Base-by-base conservation (phyloP, 768 basidiomycete species). In the Cystofilobasidium capitatum region DNA sequence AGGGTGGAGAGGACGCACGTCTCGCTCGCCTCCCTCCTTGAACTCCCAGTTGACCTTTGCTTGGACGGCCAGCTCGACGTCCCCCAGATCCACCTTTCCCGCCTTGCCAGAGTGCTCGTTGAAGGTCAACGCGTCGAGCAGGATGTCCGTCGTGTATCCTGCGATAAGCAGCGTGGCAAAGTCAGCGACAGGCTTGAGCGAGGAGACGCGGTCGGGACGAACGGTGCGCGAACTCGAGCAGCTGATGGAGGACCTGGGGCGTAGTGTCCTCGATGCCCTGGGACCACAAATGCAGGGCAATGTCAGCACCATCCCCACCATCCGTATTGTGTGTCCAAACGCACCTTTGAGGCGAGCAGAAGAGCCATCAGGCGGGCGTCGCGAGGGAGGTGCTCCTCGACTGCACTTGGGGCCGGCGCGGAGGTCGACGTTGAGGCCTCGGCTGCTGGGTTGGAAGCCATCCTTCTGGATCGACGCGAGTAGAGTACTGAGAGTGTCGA, bases 171-270 rank as follows among this genome's bases (percentile, higher is more conserved):
- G 39, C 20, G n/a, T 33, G 20, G 61, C n/a, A 24, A 31, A 42
- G 6, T 16, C 12, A 20, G n/a, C 16, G 35, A 31, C 29, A 20
- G 36, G 24, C 29, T 37, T 47, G 10, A 40, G 8, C 20, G 3
- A 29, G n/a, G 31, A 22, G 57, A 24, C 13, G 29, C 31, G 37
- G 14, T 16, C 9, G 65, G 42, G 54, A 55, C 78, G 62, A 24
- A 79, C 80, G 77, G 69, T 80, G 78, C 2, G 80, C 75, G 62
- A 80, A 80, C 68, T 80, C 79, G 59, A 79, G 71, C 33, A 80
- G 71, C 72, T 79, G 78, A 36, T 78, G 77, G 0, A 80, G 74
- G n/a, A 80, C 80, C 31, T 78, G 73, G 57, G 79, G 78, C 49
- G 79, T 78, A 12, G 76, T 77, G 61, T 79, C 79, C 33, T 77